These are phyloP conservation scores for Hyphopichia pseudoburtonii DNA, from an alignment of 1,139 yeast species.

Conservation along the genomic window DNA sequence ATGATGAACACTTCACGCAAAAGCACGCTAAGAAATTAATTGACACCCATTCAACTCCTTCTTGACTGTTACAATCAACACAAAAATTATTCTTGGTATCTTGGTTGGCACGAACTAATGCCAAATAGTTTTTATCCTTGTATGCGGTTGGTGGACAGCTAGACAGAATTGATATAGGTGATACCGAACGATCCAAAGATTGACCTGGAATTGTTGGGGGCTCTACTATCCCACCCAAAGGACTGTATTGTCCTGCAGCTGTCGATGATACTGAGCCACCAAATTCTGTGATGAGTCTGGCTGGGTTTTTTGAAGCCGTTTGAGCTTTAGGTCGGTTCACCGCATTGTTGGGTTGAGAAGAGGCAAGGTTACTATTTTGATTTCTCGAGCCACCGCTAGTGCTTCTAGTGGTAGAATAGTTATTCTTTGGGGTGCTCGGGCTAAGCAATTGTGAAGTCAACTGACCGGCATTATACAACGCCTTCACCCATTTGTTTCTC, in stretches of 20 bases:
- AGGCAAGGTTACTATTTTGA: too few relatives aligned
- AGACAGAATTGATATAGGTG: constrained; percentile 39
- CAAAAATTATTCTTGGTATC: constrained; percentile 65
- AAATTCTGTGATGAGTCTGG: constrained; percentile 15
- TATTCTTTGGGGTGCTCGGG: not conserved
- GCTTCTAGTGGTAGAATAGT: too few relatives aligned
- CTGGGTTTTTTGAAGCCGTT: too few relatives aligned
- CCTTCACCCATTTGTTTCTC: constrained; percentile 66
- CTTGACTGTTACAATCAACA: constrained; percentile 73
- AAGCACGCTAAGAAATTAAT: constrained; percentile 69
- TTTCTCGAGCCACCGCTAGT: too few relatives aligned
- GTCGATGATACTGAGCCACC: too few relatives aligned
- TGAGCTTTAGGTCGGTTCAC: too few relatives aligned
- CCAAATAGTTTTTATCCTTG: constrained; percentile 30
- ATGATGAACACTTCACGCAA: constrained; percentile 79
- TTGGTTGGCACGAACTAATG: constrained; percentile 42
- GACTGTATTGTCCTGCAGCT: constrained; percentile 5
- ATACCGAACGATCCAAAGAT: constrained; percentile 20
- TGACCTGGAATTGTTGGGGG: constrained; percentile 19
- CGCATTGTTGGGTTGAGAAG: too few relatives aligned
- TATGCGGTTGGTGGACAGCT: constrained; percentile 13
- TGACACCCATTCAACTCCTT: constrained; percentile 85
- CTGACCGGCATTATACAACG: constrained; percentile 53
- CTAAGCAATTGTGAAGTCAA: constrained; percentile 23
- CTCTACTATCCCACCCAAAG: too few relatives aligned